Conservation (phyloP, 169 alveolate genomes). For the Plasmodium reichenowi region DNA sequence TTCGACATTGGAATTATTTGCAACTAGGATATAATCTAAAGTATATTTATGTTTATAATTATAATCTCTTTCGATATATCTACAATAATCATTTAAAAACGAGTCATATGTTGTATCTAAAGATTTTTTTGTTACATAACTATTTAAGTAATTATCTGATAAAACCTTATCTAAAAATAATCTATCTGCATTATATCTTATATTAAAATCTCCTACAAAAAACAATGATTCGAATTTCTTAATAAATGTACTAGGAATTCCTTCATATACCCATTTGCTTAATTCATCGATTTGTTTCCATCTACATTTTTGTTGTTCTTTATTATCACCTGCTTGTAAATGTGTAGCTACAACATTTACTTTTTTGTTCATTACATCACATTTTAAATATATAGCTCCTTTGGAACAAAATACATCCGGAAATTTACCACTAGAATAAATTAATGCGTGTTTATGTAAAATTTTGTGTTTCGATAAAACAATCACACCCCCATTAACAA, state of each 20-base stretch:
- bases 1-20: slow-evolving; percentile 27
- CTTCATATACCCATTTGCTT: slow-evolving; percentile 84
- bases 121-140: slow-evolving; percentile 34
- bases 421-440: slow-evolving; percentile 63
- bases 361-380: slow-evolving; percentile 75
- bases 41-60: slow-evolving; percentile 26
- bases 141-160: slow-evolving; percentile 34
- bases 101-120: slow-evolving; percentile 72
- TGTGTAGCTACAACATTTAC: slow-evolving; percentile 88
- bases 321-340: slow-evolving; percentile 84
- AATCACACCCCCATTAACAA: slow-evolving; percentile 81
- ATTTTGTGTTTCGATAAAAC: slow-evolving; percentile 80
- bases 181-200: slow-evolving; percentile 42
- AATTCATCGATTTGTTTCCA: slow-evolving; percentile 82
- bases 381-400: slow-evolving; percentile 88
- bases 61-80: slow-evolving; percentile 32
- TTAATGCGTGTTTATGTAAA: slow-evolving; percentile 79
- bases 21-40: slow-evolving; percentile 60
- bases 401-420: slow-evolving; percentile 82
- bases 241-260: slow-evolving; percentile 67
- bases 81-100: slow-evolving; percentile 54
- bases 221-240: slow-evolving; percentile 75
- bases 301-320: slow-evolving; percentile 76
- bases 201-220: slow-evolving; percentile 73
- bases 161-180: slow-evolving; percentile 18